Evolutionary conservation across 371 early-diverging fungal genomes (phyloP).

Genomic region (Mortierella sp.): DNA sequence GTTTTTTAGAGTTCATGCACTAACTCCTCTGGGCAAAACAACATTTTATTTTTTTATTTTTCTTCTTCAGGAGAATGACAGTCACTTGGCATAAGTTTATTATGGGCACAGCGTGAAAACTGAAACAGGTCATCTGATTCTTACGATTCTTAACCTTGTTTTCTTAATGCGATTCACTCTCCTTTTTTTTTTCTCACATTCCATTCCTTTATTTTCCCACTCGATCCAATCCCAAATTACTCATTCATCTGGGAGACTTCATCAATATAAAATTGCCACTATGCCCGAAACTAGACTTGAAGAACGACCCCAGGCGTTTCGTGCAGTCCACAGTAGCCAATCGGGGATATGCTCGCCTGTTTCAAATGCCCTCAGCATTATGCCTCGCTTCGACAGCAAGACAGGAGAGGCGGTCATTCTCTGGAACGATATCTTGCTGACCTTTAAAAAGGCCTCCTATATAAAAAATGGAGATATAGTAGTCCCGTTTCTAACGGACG

Average conservation of each 20-base stretch:
- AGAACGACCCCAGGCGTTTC: neutral
- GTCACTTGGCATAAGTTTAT: too few relatives aligned
- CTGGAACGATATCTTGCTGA: slow-evolving; percentile 1
- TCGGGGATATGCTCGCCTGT: neutral
- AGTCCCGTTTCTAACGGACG: neutral
- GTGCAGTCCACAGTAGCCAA: neutral
- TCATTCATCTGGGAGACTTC: neutral
- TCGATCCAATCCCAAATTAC: neutral
- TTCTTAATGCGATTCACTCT: neutral
- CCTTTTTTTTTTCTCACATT: neutral
- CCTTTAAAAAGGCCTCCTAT: neutral
- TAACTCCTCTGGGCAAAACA: too few relatives aligned
- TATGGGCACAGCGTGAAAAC: too few relatives aligned
- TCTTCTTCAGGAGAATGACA: too few relatives aligned
- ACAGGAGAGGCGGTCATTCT: slow-evolving; percentile 1
- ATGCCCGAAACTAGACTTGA: neutral
- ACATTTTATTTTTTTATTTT: too few relatives aligned
- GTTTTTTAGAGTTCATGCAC: too few relatives aligned
- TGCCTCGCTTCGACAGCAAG: slow-evolving; percentile 3
- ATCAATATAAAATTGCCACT: neutral
- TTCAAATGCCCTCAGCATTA: neutral
- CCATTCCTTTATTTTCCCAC: neutral
- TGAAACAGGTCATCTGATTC: too few relatives aligned
- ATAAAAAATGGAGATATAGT: neutral
- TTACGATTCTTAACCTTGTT: neutral